Evolutionary conservation across 2,329 filamentous ascomycete genomes (phyloP), one percentile per base, ranked within the genome.

Genomic region (Aspergillus aculeatinus): DNA sequence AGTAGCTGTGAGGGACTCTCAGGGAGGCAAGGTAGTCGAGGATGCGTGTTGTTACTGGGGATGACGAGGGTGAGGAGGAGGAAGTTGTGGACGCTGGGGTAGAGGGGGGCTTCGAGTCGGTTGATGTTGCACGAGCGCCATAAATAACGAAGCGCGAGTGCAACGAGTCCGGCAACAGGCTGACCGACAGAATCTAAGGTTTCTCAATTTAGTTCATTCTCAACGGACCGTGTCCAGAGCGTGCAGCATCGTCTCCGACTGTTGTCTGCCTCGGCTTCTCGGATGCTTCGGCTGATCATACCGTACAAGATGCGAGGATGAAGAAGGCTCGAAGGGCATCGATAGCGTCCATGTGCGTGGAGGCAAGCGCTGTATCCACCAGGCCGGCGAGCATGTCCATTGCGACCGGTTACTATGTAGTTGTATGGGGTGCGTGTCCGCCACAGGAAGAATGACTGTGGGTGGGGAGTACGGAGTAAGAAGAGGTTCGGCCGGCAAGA

Each of bases 1-100:
- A 98, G 87, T 91, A 98, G 63, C 84, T 84, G 77, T 98, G 95
- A 23, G 94, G 92, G 39, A 97, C 89, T 71, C 85, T 85, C 65
- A 83, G 74, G 42, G 74, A 77, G 35, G 84, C 82, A 21, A 84
- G 69, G 59, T 71, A 72, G 67, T 87, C 84, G 60, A 87, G 77
- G 50, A 80, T 50, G 35, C 57, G 63, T 39, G 66, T 60, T 39
- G 66, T 60, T 11, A 64, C 29, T 4, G 57, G 48, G 2, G 66
- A 64, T 19, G 52, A 33, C 50, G 53, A 58, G 29, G 57, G 35
- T 33, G 50, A 55, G 33, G 62, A 57, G 52, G 57, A 29, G 31
- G 57, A 52, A 12, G 12, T 67, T 59, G 58, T 66, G 29, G 54
- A 39, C 48, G 51, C 58, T 44, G 53, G 42, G 23, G 59, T 39